phyloP scores from a whole-genome alignment of 352 stramenopile genomes.

The Globisporangium apiculatum region DNA sequence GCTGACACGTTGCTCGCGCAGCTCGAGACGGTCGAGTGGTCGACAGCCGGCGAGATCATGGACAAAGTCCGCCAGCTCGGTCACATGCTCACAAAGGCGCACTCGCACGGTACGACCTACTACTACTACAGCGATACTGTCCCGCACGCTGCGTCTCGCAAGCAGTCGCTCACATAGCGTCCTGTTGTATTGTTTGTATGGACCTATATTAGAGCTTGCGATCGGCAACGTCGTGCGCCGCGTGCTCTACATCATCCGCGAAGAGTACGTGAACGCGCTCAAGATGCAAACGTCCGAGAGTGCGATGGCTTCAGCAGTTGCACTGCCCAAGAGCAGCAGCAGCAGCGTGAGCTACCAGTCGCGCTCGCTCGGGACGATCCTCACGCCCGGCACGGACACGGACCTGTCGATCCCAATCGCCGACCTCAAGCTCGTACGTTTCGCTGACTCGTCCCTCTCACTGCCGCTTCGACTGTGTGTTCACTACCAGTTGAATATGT shows the following conservation, averaged over 20 bases:
- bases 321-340: conserved; percentile 9
- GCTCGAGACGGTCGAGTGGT: conserved; percentile 76
- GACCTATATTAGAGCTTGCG: conserved; percentile 41
- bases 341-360: conserved; percentile 53
- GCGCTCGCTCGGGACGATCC: conserved; percentile 72
- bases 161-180: too few species aligned
- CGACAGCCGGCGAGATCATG: conserved; percentile 74
- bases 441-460: not conserved
- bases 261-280: conserved; percentile 74
- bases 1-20: conserved; percentile 10
- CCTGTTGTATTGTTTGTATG: too few species aligned
- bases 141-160: too few species aligned
- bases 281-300: conserved; percentile 31
- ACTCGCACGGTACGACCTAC: conserved; percentile 42
- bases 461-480: not conserved
- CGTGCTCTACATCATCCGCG: conserved; percentile 86
- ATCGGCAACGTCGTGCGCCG: conserved; percentile 88
- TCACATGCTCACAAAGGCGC: conserved; percentile 76
- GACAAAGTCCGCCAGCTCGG: conserved; percentile 77
- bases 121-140: too few species aligned
- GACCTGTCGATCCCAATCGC: conserved; percentile 79
- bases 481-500: not conserved
- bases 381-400: conserved; percentile 72
- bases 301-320: conserved; percentile 10
- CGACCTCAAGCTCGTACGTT: conserved; percentile 66